Evolutionary conservation across 2,329 filamentous ascomycete genomes (phyloP).

Genomic region (Ascocoryne sarcoides): DNA sequence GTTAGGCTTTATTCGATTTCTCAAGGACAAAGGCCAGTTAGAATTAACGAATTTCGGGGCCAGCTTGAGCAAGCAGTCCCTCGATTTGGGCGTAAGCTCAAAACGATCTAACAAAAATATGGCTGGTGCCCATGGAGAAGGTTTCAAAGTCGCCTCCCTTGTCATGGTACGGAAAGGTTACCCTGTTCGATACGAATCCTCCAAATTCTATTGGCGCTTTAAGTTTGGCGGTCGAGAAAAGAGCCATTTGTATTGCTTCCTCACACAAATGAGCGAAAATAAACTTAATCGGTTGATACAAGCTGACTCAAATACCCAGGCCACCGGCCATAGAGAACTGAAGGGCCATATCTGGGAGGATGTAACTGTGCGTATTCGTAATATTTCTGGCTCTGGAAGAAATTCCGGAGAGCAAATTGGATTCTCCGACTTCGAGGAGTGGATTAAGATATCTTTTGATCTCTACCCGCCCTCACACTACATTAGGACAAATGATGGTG

Average conservation of each 20-base stretch:
- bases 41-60: slow-evolving; percentile 23
- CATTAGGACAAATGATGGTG: slow-evolving; percentile 6
- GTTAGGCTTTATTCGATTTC: slow-evolving; percentile 20
- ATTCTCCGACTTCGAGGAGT: slow-evolving; percentile 3
- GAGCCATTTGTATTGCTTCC: slow-evolving; percentile 9
- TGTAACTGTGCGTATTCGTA: slow-evolving; percentile 15
- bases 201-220: slow-evolving; percentile 19
- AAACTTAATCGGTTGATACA: slow-evolving; percentile 1
- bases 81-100: slow-evolving; percentile 10
- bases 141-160: slow-evolving; percentile 24
- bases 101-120: slow-evolving; percentile 11
- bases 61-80: slow-evolving; percentile 7
- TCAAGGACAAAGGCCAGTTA: slow-evolving; percentile 12
- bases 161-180: slow-evolving; percentile 21
- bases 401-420: slow-evolving; percentile 1
- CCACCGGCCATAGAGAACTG: slow-evolving; percentile 1
- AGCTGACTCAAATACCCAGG: not conserved
- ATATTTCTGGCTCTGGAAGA: not conserved
- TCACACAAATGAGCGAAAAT: slow-evolving; percentile 2
- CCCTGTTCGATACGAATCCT: slow-evolving; percentile 13
- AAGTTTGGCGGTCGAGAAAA: slow-evolving; percentile 7
- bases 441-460: slow-evolving; percentile 11
- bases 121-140: slow-evolving; percentile 25
- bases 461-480: slow-evolving; percentile 6
- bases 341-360: slow-evolving; percentile 13